A percentile compares a stretch with the other conserved stretches of the same genome.
Conservation (phyloP, 169 alveolate genomes). For the Eimeria necatrix region DNA sequence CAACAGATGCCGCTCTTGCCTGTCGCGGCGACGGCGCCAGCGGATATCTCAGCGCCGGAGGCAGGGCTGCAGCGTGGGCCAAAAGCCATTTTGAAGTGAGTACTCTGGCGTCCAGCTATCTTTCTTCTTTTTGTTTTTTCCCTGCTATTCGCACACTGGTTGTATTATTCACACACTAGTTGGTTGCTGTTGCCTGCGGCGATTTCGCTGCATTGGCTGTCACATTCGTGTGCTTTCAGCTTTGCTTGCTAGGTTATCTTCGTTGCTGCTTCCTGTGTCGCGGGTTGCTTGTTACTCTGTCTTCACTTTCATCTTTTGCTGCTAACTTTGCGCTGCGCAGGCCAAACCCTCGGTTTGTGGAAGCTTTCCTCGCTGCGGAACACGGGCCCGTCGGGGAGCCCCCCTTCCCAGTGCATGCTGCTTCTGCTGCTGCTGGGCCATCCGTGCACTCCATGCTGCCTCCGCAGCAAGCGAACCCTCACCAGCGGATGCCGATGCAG, state of each 20-base stretch:
- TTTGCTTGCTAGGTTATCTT: too few relatives aligned
- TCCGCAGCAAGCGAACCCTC: constrained; percentile 61
- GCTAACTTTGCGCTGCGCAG: constrained; percentile 21
- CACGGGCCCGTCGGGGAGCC: constrained; percentile 50
- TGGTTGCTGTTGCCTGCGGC: too few relatives aligned
- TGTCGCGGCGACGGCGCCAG: constrained; percentile 69
- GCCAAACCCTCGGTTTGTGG: constrained; percentile 75
- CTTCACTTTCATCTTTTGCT: constrained; percentile 13
- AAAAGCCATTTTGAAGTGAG: constrained; percentile 61
- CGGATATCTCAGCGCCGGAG: constrained; percentile 65
- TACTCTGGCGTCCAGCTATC: neutral
- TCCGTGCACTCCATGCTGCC: constrained; percentile 17
- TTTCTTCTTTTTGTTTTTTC: neutral
- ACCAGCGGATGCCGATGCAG: constrained; percentile 44
- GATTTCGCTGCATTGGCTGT: too few relatives aligned
- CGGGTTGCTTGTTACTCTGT: too few relatives aligned
- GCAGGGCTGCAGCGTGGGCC: constrained; percentile 69
- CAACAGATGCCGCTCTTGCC: constrained; percentile 33
- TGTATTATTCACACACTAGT: neutral
- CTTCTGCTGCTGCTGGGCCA: constrained; percentile 66
- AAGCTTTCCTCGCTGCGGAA: constrained; percentile 54
- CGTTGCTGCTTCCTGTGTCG: too few relatives aligned
- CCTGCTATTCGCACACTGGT: neutral
- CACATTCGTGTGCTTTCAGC: too few relatives aligned
- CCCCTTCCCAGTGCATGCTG: constrained; percentile 49